Percentiles rank a stretch among this genome's conserved stretches.
These are phyloP conservation scores for Citeromyces nyonsensis DNA, from an alignment of 805 yeast species.

Conservation along the genomic window DNA sequence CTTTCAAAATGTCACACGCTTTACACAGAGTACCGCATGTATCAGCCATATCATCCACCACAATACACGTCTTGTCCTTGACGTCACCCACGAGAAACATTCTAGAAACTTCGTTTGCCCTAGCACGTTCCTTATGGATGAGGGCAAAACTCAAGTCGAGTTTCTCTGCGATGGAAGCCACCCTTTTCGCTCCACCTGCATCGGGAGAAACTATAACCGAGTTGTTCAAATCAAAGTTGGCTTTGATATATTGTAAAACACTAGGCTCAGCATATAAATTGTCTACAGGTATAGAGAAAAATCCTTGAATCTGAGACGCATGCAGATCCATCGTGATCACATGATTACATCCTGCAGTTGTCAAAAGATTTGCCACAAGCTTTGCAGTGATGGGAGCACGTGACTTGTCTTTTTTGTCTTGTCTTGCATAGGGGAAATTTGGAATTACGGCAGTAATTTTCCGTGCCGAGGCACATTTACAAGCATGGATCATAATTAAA, in stretches of 20 bases:
- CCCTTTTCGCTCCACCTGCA: conserved; percentile 98
- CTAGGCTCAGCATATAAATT: conserved; percentile 92
- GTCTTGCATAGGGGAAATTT: conserved; percentile 93
- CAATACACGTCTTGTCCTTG: conserved; percentile 60
- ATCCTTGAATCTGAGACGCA: conserved; percentile 96
- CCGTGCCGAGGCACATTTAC: conserved; percentile 91
- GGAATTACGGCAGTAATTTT: conserved; percentile 91
- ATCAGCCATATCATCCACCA: conserved; percentile 97
- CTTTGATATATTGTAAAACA: conserved; percentile 67
- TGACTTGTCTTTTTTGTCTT: conserved; percentile 90
- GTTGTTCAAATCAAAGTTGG: conserved; percentile 33
- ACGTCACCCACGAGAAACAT: conserved; percentile 98
- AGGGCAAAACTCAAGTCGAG: conserved; percentile 87
- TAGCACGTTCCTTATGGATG: conserved; percentile 90
- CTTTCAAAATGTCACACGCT: conserved; percentile 78
- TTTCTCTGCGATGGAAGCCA: conserved; percentile 85
- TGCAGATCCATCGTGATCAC: conserved; percentile 94
- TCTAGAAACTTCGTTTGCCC: conserved; percentile 86
- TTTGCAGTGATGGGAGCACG: conserved; percentile 96
- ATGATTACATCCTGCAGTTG: conserved; percentile 91
- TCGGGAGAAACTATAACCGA: conserved; percentile 89
- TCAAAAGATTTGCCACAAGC: conserved; percentile 77
- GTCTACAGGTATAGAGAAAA: conserved; percentile 90
- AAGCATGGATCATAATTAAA: conserved; percentile 82
- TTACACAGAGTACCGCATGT: conserved; percentile 94